Evolutionary conservation across 306 rosid species (phyloP).

Genomic region (Dicorynia guianensis): DNA sequence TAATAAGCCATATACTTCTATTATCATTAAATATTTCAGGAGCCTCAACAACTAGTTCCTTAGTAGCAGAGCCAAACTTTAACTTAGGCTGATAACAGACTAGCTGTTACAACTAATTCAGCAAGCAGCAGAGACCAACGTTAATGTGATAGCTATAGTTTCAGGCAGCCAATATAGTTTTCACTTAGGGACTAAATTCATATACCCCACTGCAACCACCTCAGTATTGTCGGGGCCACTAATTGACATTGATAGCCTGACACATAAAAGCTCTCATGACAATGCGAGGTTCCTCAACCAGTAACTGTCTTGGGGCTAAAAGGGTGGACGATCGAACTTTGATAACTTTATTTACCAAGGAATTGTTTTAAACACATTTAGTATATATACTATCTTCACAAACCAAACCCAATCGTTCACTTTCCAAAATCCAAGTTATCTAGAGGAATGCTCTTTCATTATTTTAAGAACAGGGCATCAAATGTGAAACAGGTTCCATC

Average conservation of each 20-base stretch:
- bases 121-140: background rate
- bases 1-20: background rate
- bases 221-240: background rate
- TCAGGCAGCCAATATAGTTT: background rate
- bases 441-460: background rate
- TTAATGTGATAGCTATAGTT: background rate
- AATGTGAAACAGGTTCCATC: background rate
- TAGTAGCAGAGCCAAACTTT: background rate
- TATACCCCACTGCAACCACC: background rate
- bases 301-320: background rate
- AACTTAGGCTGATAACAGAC: background rate
- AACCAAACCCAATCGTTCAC: too few relatives aligned
- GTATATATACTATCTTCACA: too few relatives aligned
- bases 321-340: too few relatives aligned
- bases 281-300: background rate
- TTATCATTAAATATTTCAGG: conserved; percentile 1
- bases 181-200: background rate
- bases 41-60: conserved; percentile 6
- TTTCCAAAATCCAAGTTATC: too few relatives aligned
- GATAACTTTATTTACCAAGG: too few relatives aligned
- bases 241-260: background rate
- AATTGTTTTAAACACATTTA: too few relatives aligned
- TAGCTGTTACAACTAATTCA: background rate
- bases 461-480: background rate
- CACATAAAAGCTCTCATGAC: background rate